phyloP scores from a whole-genome alignment of 306 rosid species.

The Prunus fruticosa region DNA sequence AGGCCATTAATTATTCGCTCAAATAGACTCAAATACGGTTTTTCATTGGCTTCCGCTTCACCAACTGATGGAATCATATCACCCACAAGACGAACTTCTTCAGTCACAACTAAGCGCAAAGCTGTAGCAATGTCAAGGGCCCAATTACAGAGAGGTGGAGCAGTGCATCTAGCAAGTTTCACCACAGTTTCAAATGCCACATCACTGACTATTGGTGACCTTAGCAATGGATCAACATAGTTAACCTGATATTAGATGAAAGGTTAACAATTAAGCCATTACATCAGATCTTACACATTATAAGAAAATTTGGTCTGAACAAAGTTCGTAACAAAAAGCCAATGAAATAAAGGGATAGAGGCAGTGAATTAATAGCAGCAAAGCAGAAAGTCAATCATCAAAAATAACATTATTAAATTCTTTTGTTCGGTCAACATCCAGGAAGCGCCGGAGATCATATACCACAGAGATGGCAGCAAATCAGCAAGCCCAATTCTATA shows the following conservation, averaged over 20 bases:
- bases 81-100: slow-evolving; percentile 58
- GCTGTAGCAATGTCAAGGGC: slow-evolving; percentile 92
- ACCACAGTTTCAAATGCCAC: slow-evolving; percentile 88
- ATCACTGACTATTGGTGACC: slow-evolving; percentile 78
- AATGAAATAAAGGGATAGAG: not conserved
- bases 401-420: not conserved
- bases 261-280: not conserved
- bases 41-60: slow-evolving; percentile 57
- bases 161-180: slow-evolving; percentile 81
- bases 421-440: not conserved
- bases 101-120: slow-evolving; percentile 70
- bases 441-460: not conserved
- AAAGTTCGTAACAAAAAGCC: not conserved
- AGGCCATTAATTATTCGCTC: slow-evolving; percentile 73
- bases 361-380: not conserved
- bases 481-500: not conserved
- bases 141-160: slow-evolving; percentile 85
- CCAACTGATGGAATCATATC: slow-evolving; percentile 52
- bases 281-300: not conserved
- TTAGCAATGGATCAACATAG: slow-evolving; percentile 80
- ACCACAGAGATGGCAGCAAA: not conserved
- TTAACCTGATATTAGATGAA: slow-evolving; percentile 59
- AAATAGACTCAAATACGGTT: slow-evolving; percentile 56
- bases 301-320: not conserved
- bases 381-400: not conserved